Conservation (phyloP, 2,329 filamentous ascomycete genomes). For the Daldinia sp. region DNA sequence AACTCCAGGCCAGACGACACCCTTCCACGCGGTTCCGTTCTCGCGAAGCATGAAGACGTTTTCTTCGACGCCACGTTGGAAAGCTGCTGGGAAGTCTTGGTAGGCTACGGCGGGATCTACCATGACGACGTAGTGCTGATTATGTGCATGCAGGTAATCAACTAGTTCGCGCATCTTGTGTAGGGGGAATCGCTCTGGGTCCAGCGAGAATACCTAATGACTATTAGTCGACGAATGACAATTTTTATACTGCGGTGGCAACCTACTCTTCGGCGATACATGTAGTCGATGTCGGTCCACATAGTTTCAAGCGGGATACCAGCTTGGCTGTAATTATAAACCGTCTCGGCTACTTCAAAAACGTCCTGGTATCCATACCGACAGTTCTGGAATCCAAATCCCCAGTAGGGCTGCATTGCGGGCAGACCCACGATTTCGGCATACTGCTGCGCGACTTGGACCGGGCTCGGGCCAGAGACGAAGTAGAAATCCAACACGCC, state of each 20-base stretch:
- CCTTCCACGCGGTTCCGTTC: conserved; percentile 66
- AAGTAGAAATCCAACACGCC: conserved; percentile 80
- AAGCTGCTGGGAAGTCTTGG: conserved; percentile 53
- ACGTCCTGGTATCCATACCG: conserved; percentile 71
- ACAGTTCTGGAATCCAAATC: conserved; percentile 69
- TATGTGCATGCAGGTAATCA: conserved; percentile 68
- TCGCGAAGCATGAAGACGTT: conserved; percentile 57
- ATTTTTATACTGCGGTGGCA: background rate
- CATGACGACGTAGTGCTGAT: conserved; percentile 80
- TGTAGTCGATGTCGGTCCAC: conserved; percentile 73
- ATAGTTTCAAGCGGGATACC: conserved; percentile 74
- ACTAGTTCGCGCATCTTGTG: conserved; percentile 70
- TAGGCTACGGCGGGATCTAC: conserved; percentile 73
- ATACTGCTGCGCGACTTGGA: conserved; percentile 67
- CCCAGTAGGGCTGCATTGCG: conserved; percentile 71
- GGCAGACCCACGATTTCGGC: conserved; percentile 63
- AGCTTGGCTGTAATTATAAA: conserved; percentile 72
- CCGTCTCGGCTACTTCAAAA: conserved; percentile 71
- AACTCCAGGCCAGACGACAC: conserved; percentile 81
- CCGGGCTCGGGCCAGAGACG: conserved; percentile 64
- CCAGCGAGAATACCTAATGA: conserved; percentile 65
- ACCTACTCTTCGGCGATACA: conserved; percentile 58
- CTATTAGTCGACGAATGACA: conserved; percentile 15
- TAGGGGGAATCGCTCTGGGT: conserved; percentile 69
- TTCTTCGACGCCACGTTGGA: conserved; percentile 53